Conservation (phyloP, 129 eudicot genomes). For the Sambucus nigra region DNA sequence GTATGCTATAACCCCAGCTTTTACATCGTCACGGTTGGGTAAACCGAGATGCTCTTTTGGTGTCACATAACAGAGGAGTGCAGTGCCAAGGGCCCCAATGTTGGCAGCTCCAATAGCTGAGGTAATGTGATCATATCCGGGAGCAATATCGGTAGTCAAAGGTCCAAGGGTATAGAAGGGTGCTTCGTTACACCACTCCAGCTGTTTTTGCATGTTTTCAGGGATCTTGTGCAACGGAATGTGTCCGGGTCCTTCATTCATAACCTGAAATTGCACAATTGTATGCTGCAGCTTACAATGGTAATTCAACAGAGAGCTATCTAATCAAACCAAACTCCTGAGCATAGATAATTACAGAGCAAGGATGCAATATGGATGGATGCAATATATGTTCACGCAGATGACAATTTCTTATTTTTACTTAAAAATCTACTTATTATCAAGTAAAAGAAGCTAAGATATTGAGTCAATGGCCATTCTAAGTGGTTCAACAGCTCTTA, state of each 20-base stretch:
- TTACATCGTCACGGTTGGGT: constrained; percentile 91
- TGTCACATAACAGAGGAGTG: constrained; percentile 90
- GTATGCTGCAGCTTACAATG: neutral
- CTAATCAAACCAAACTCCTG: too few species aligned
- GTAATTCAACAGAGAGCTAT: too few species aligned
- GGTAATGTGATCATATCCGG: constrained; percentile 96
- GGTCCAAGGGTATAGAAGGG: constrained; percentile 99
- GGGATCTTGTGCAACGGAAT: constrained; percentile 95
- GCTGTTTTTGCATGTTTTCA: constrained; percentile 93
- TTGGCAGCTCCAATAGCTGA: constrained; percentile 99
- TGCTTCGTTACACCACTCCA: constrained; percentile 97
- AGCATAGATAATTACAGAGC: neutral
- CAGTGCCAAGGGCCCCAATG: constrained; percentile 96
- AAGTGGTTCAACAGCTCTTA: too few species aligned
- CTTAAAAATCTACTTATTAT: too few species aligned
- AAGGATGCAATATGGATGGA: neutral
- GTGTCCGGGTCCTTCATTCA: constrained; percentile 99
- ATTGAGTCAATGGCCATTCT: too few species aligned
- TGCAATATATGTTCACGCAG: too few species aligned
- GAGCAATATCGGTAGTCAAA: constrained; percentile 92
- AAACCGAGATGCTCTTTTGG: constrained; percentile 97
- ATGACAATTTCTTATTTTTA: too few species aligned
- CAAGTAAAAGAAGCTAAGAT: too few species aligned
- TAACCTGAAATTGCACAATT: constrained; percentile 38
- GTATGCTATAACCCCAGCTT: constrained; percentile 85